Evolutionary conservation across 257 asterid species (phyloP), one percentile per base, ranked within the genome.

Genomic region (Voacanga thouarsii): DNA sequence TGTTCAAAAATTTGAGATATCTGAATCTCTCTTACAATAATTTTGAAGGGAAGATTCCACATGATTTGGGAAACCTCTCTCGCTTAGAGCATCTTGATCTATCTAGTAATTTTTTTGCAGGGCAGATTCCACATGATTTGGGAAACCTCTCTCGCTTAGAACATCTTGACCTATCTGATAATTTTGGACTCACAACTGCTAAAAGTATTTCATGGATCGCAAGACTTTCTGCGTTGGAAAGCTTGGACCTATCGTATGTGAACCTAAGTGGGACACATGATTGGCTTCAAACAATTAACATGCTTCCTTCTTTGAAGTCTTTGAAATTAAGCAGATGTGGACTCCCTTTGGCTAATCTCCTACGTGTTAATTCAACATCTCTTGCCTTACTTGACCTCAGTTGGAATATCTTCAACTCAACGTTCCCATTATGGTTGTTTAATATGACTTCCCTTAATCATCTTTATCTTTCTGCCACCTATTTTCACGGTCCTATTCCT

Each of bases 271-370:
- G 64, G n/a, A 14, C 63, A 19, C 7, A 11, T 9, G 83, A 71
- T 45, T 82, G 85, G 85, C 75, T 82, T 21, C 21, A 44, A 49
- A 16, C 75, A 39, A 28, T 71, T 11, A 82, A 75, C 77, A 69
- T 41, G 78, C 78, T 82, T 50, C 70, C 83, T 39, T 41, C 75
- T 45, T 51, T 82, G 61, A 23, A 3, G 7, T 60, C 55, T 16
- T 12, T 81, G 21, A 65, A 41, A 9, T 66, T 81, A 43, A 23
- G 59, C 0, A n/a, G 24, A 23, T 77, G 85, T 21, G 3, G 1
- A 3, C 39, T 72, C 10, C 21, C 7, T 12, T n/a, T 73, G 44
- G 69, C 82, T 73, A 16, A 75, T 44, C 45, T 78, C 78, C 44
- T 68, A 56, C 56, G 15, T 3, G n/a, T 55, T 3, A 82, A 78